These are phyloP conservation scores for Neoboletus magnificus DNA, from an alignment of 768 basidiomycete species.

Conservation along the genomic window DNA sequence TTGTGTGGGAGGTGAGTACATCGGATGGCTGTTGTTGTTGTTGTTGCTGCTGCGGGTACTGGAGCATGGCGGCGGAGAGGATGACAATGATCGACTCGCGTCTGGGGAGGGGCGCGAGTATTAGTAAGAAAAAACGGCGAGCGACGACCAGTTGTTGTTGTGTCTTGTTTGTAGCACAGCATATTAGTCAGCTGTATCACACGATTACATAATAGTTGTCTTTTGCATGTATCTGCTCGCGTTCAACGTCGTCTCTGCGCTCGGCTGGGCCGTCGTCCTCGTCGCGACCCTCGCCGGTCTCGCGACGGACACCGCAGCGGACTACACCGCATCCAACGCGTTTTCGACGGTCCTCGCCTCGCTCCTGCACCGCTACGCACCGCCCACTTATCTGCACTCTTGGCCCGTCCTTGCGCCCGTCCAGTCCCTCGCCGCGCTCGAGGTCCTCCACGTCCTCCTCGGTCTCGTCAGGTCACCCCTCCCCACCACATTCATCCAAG, in stretches of 20 bases:
- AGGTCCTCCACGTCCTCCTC: slow-evolving; percentile 75
- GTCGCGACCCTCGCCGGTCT: slow-evolving; percentile 49
- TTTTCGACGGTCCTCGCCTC: slow-evolving; percentile 35
- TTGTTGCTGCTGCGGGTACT: slow-evolving; percentile 18
- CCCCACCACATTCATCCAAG: slow-evolving; percentile 73
- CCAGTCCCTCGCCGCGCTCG: slow-evolving; percentile 81
- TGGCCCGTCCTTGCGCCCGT: slow-evolving; percentile 65
- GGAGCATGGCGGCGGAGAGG: slow-evolving; percentile 27
- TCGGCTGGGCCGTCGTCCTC: slow-evolving; percentile 77
- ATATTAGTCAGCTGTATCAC: slow-evolving; percentile 3
- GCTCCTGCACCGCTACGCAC: slow-evolving; percentile 37
- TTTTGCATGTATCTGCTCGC: slow-evolving; percentile 55
- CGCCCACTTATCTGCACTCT: slow-evolving; percentile 48
- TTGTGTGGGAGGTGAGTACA: slow-evolving; percentile 12
- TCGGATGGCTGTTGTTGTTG: slow-evolving; percentile 21
- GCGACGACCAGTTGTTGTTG: slow-evolving; percentile 23
- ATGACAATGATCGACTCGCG: slow-evolving; percentile 30
- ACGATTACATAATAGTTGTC: slow-evolving; percentile 9
- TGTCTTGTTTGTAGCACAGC: slow-evolving; percentile 16
- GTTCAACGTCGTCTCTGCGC: slow-evolving; percentile 74
- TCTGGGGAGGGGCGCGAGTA: slow-evolving; percentile 35
- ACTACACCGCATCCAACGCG: slow-evolving; percentile 37
- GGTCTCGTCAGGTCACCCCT: slow-evolving; percentile 80
- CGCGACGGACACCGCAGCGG: background rate
- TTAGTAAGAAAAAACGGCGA: slow-evolving; percentile 34